Conservation (phyloP, 768 basidiomycete species). For the Boletus pseudopeckii region DNA sequence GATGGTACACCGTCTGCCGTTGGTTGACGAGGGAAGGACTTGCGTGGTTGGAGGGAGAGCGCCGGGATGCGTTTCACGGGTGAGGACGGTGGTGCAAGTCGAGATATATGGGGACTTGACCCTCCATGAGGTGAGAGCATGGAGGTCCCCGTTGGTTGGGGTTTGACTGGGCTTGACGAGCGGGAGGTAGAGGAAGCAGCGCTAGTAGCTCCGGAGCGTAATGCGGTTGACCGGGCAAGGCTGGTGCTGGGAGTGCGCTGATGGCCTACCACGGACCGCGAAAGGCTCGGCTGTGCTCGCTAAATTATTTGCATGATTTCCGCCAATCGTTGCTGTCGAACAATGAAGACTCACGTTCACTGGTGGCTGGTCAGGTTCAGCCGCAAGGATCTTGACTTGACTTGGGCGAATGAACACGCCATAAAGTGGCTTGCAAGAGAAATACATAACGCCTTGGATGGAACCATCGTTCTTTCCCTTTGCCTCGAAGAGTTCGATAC, state of each 20-base stretch:
- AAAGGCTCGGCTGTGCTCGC: conserved; percentile 24
- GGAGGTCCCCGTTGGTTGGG: conserved; percentile 22
- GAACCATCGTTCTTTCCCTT: conserved; percentile 96
- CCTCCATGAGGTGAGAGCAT: conserved; percentile 30
- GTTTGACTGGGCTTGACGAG: conserved; percentile 61
- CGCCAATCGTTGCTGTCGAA: background rate
- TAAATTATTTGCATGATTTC: conserved; percentile 9
- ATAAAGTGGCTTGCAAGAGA: conserved; percentile 67
- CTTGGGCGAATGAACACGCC: conserved; percentile 90
- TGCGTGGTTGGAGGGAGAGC: conserved; percentile 47
- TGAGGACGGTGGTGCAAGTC: conserved; percentile 40
- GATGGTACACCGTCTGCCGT: conserved; percentile 34
- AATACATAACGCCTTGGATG: conserved; percentile 77
- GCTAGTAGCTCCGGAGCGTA: conserved; percentile 37
- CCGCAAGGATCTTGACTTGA: conserved; percentile 67
- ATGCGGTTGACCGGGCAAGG: conserved; percentile 38
- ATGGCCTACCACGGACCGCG: conserved; percentile 45
- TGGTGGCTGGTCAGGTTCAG: conserved; percentile 25
- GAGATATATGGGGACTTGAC: conserved; percentile 26
- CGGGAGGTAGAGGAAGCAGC: conserved; percentile 50
- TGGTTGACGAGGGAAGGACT: conserved; percentile 45
- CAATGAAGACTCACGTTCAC: conserved; percentile 21
- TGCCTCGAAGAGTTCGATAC: conserved; percentile 78
- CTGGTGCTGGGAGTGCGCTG: conserved; percentile 57
- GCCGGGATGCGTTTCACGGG: conserved; percentile 56